Conservation (phyloP, 1,284 basidiomycete species). For the Heterobasidion irregulare region DNA sequence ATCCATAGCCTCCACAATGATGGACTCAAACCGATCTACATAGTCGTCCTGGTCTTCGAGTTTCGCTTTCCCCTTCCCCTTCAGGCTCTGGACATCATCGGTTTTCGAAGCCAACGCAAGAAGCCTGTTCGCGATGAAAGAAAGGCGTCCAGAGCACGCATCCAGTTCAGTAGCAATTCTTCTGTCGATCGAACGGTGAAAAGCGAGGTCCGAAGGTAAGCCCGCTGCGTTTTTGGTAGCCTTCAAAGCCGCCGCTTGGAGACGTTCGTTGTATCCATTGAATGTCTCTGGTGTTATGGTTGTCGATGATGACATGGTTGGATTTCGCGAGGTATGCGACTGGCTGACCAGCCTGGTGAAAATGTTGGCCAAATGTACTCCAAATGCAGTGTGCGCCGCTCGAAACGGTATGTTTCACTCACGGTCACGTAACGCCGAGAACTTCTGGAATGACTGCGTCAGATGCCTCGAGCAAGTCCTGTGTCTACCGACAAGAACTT, state of each 20-base stretch:
- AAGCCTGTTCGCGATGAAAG: constrained; percentile 58
- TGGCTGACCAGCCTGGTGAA: neutral
- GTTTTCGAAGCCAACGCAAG: constrained; percentile 42
- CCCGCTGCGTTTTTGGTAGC: constrained; percentile 51
- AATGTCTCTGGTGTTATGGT: constrained; percentile 17
- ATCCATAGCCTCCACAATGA: constrained; percentile 81
- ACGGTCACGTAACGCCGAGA: neutral
- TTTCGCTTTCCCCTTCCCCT: constrained; percentile 40
- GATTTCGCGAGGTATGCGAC: neutral
- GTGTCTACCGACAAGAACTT: neutral
- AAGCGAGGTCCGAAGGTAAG: constrained; percentile 65
- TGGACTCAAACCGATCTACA: constrained; percentile 70
- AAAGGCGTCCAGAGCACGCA: constrained; percentile 47
- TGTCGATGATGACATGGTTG: constrained; percentile 1
- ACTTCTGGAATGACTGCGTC: neutral
- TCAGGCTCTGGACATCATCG: constrained; percentile 22
- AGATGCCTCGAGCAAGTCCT: neutral
- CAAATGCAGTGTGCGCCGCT: too few species aligned
- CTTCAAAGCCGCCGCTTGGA: constrained; percentile 52
- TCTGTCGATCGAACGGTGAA: constrained; percentile 79
- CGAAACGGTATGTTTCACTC: neutral
- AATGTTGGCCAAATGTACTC: neutral
- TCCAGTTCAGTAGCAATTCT: constrained; percentile 63
- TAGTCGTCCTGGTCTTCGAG: constrained; percentile 72
- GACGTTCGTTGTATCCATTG: constrained; percentile 32